phyloP scores from a whole-genome alignment of 805 yeast species.

The Candida corydali region DNA sequence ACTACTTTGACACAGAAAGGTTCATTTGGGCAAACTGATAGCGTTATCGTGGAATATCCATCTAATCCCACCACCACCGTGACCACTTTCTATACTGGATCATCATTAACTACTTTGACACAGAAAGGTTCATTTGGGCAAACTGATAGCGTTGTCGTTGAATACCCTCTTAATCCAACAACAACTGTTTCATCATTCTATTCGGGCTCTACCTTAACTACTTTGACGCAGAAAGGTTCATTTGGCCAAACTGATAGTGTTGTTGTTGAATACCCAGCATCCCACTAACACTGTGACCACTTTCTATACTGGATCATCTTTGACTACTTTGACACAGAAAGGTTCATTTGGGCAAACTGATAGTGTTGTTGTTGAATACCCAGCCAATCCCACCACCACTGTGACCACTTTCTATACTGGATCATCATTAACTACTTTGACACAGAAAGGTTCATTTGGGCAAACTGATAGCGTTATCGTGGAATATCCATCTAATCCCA shows the following conservation, averaged over 20 bases:
- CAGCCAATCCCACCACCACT: conserved; percentile 3
- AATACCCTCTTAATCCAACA: background rate
- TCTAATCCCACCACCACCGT: background rate
- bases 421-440: background rate
- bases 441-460: background rate
- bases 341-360: background rate
- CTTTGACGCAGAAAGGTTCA: background rate
- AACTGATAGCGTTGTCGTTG: background rate
- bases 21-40: background rate
- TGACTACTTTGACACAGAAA: background rate
- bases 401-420: background rate
- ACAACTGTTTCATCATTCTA: background rate
- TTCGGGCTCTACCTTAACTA: background rate
- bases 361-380: background rate
- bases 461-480: conserved; percentile 1
- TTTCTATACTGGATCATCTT: background rate
- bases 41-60: background rate
- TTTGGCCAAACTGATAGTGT: background rate
- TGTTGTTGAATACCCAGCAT: background rate
- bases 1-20: background rate
- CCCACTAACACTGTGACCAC: conserved; percentile 1
- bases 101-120: background rate
- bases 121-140: background rate
- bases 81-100: background rate
- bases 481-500: conserved; percentile 1